Evolutionary conservation across 352 stramenopile species (phyloP).

Genomic region (Elongisporangium anandrum): DNA sequence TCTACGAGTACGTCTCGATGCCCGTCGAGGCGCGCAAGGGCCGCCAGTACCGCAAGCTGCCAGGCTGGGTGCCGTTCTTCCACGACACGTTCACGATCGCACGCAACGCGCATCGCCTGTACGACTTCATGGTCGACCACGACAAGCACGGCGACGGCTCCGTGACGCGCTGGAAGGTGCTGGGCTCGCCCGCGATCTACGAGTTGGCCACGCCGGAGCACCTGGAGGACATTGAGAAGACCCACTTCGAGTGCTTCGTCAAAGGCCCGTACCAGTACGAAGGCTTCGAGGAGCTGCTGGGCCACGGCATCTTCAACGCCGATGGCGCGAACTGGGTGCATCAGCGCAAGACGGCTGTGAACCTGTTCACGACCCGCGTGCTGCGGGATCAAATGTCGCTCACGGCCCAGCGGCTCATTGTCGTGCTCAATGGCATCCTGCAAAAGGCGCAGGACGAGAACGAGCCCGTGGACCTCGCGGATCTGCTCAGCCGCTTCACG

Average conservation of each 20-base stretch:
- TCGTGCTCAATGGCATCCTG: background rate
- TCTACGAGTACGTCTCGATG: background rate
- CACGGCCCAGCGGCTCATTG: constrained; percentile 15
- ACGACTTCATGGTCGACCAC: background rate
- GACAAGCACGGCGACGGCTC: constrained; percentile 16
- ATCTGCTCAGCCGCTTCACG: constrained; percentile 38
- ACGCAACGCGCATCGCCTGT: background rate
- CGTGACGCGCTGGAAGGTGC: constrained; percentile 21
- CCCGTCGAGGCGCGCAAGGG: background rate
- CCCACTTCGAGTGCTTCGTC: constrained; percentile 69
- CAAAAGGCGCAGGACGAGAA: constrained; percentile 20
- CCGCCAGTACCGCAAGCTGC: background rate
- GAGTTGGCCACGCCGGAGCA: constrained; percentile 34
- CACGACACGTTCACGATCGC: background rate
- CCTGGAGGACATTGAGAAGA: constrained; percentile 60
- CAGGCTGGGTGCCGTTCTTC: background rate
- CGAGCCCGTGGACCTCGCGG: constrained; percentile 11
- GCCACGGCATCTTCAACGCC: constrained; percentile 67
- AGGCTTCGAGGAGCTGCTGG: constrained; percentile 59
- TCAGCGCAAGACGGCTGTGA: constrained; percentile 83
- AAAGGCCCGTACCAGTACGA: constrained; percentile 42
- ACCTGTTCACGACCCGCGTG: constrained; percentile 79
- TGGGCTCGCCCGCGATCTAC: constrained; percentile 35
- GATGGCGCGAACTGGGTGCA: constrained; percentile 64
- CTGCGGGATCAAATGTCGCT: constrained; percentile 43